A percentile compares a stretch with the other conserved stretches of the same genome.
phyloP scores from a whole-genome alignment of 352 stramenopile species.

The Globisporangium sylvaticum region DNA sequence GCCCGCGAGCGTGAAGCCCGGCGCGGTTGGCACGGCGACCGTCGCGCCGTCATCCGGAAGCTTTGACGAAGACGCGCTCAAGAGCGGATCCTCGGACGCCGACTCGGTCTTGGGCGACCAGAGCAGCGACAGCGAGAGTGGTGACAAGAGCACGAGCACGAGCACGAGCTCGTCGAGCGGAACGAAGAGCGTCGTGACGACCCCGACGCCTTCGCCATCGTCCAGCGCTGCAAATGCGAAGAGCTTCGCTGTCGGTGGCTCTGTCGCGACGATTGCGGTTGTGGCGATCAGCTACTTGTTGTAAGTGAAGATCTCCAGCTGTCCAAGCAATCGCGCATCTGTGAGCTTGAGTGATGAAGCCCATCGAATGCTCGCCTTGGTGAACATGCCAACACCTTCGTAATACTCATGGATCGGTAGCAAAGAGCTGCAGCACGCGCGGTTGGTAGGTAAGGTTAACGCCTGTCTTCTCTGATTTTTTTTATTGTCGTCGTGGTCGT shows the following conservation, averaged over 20 bases:
- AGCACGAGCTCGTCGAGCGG: neutral
- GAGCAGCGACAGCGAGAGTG: neutral
- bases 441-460: neutral
- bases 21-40: neutral
- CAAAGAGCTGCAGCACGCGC: neutral
- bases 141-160: neutral
- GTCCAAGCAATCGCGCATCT: neutral
- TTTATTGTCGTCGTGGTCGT: neutral
- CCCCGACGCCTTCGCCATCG: slow-evolving; percentile 1
- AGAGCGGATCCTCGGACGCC: neutral
- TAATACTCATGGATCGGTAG: neutral
- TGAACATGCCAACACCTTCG: neutral
- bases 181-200: neutral
- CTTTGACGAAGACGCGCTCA: neutral
- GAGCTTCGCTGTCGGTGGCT: neutral
- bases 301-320: slow-evolving; percentile 1
- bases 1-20: slow-evolving; percentile 11
- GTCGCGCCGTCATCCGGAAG: neutral
- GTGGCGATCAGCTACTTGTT: slow-evolving; percentile 9
- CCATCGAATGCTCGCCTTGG: neutral
- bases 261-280: neutral
- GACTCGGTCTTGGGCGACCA: slow-evolving; percentile 13
- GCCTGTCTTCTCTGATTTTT: neutral
- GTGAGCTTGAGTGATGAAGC: neutral
- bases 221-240: neutral